These are phyloP conservation scores for Magnolia changhungtana DNA, from an alignment of 164 flowering plant species.

Conservation along the genomic window DNA sequence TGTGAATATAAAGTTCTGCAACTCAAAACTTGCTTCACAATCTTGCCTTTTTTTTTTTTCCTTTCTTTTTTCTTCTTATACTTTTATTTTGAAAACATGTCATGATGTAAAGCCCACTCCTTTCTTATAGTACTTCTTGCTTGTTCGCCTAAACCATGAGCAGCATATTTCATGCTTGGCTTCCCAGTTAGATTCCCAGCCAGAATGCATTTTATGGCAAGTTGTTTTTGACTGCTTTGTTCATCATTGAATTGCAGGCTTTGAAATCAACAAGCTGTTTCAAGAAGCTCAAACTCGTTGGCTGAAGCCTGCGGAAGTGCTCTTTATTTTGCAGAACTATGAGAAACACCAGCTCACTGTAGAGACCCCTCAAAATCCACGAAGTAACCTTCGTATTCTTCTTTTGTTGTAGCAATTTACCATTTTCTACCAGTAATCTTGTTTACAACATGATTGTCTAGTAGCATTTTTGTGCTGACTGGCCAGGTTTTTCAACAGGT, in stretches of 20 bases:
- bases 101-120: background rate
- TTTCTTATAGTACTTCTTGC: background rate
- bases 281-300: conserved; percentile 68
- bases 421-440: background rate
- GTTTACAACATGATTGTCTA: background rate
- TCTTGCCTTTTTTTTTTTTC: background rate
- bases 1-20: no score
- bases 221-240: background rate
- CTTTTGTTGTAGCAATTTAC: background rate
- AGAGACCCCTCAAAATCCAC: conserved; percentile 54
- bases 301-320: conserved; percentile 84
- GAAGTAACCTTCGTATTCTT: conserved; percentile 33
- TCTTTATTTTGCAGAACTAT: conserved; percentile 59
- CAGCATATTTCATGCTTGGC: background rate
- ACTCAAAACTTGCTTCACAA: no score
- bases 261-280: conserved; percentile 41
- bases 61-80: background rate
- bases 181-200: background rate
- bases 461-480: background rate
- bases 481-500: conserved; percentile 42
- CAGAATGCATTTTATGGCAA: background rate
- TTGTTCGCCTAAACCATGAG: background rate
- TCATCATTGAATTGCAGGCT: conserved; percentile 34
- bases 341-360: conserved; percentile 44
- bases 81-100: background rate